Conservation (phyloP, 2,329 filamentous ascomycete species). For the Neurospora sp. region DNA sequence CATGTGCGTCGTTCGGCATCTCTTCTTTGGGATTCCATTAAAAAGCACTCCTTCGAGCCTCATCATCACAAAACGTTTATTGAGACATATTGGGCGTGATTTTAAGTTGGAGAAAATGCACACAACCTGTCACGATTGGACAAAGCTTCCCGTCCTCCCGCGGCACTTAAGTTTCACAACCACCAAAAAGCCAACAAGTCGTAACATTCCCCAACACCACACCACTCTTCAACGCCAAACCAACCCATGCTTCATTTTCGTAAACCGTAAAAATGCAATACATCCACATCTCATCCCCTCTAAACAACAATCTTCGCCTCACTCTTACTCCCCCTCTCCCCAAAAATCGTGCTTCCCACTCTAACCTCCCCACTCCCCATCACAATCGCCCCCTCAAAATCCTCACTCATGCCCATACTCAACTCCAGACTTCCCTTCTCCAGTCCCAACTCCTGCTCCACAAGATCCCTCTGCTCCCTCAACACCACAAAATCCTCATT, state of each 20-base stretch:
- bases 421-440: slow-evolving; percentile 57
- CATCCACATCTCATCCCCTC: too few species aligned
- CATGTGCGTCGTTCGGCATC: not conserved
- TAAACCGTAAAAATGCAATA: not conserved
- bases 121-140: too few species aligned
- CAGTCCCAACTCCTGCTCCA: slow-evolving; percentile 52
- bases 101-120: too few species aligned
- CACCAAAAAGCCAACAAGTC: too few species aligned
- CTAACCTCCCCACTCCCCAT: slow-evolving; percentile 84
- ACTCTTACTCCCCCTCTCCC: slow-evolving; percentile 65
- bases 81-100: too few species aligned
- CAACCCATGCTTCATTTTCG: not conserved
- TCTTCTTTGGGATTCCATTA: not conserved
- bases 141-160: too few species aligned
- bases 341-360: slow-evolving; percentile 91
- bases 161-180: too few species aligned
- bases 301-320: slow-evolving; percentile 60
- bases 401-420: slow-evolving; percentile 98
- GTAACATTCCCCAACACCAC: too few species aligned
- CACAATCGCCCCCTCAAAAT: slow-evolving; percentile 80
- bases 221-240: not conserved
- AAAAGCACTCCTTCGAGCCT: too few species aligned
- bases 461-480: slow-evolving; percentile 58
- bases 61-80: too few species aligned
- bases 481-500: slow-evolving; percentile 82